These are phyloP conservation scores for Neurospora sp. DNA, from an alignment of 495 filamentous ascomycete genomes.

Conservation along the genomic window DNA sequence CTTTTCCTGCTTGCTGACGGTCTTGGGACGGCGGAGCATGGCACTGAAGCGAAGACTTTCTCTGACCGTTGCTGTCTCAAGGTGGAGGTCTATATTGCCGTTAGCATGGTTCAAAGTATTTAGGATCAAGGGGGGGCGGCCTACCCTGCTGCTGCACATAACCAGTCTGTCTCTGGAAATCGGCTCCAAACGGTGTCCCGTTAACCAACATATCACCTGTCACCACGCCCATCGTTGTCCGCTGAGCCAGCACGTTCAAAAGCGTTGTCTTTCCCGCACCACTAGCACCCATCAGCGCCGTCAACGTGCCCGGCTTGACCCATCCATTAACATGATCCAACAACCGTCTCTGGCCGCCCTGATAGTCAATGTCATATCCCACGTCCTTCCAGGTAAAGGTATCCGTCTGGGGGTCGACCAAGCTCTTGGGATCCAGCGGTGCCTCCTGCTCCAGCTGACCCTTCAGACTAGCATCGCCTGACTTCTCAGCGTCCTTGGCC, in stretches of 20 bases:
- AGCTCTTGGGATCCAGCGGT: constrained; percentile 15
- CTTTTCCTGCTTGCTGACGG: constrained; percentile 57
- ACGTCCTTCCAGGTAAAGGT: constrained; percentile 55
- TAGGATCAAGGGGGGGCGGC: background rate
- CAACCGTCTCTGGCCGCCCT: constrained; percentile 46
- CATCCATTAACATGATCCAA: constrained; percentile 64
- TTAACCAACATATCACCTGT: constrained; percentile 69
- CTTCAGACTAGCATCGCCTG: constrained; percentile 5
- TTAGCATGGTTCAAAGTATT: background rate
- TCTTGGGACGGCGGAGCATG: constrained; percentile 65
- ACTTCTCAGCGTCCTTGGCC: constrained; percentile 30
- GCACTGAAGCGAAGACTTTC: constrained; percentile 74
- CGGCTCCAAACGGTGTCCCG: constrained; percentile 52
- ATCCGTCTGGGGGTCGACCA: constrained; percentile 39
- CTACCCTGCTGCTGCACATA: constrained; percentile 86
- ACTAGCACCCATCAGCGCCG: constrained; percentile 73
- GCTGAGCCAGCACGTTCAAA: constrained; percentile 58
- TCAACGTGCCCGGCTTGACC: constrained; percentile 69
- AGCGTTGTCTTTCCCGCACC: constrained; percentile 71
- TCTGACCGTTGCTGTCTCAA: constrained; percentile 68
- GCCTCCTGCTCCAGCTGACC: background rate
- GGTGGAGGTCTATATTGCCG: constrained; percentile 52
- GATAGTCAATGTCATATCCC: constrained; percentile 53
- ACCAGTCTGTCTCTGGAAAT: constrained; percentile 75
- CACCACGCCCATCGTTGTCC: constrained; percentile 59